Base-by-base conservation (phyloP, 1,139 yeast genomes). In the Diutina siamensis region DNA sequence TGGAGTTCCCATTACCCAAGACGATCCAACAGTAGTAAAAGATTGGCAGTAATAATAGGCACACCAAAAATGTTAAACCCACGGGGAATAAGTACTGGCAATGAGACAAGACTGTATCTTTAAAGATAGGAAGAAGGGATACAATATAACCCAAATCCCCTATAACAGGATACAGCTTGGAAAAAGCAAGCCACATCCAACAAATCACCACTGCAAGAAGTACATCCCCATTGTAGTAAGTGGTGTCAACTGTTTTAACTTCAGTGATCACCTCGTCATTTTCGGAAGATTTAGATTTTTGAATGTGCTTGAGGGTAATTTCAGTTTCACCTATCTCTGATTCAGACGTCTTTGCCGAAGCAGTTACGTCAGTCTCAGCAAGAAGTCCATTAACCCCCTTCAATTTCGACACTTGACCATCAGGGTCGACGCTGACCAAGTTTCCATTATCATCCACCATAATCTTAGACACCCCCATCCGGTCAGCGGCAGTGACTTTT, bases 11-110 rank as follows among this genome's bases (percentile, higher is more conserved):
- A 28, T 94, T 87, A 13, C 97, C 97, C 49, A 87, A 71, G 47
- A 83, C 85, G 53, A 92, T 86, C 99, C 99, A 92, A 52, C 94
- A 74, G 60, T 87, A 88, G 66, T 88, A 88, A 60, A 92, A 92
- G 10, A 88, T 81, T 0, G 97, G 97, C 2, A 94, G 80, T 45
- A 92, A 70, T 2, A 69, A 54, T 47, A 68, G 57, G 35, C 65
- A 56, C 18, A 67, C 62, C 25, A 68, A 51, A 34, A 68, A 53
- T 2, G 82, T 61, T 32, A 75, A 56, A 0, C 67, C 68, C 3
- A 60, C 65, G 55, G 62, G 61, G 57, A 54, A 57, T 44, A 61
- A 56, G 52, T 59, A 62, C 47, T 62, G 64, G 51, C 71, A 62
- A 48, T 64, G 60, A 3, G 67, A 63, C 20, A 67, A 48, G 17